Conservation (phyloP, 805 yeast genomes). For the Candida morakotiae region DNA sequence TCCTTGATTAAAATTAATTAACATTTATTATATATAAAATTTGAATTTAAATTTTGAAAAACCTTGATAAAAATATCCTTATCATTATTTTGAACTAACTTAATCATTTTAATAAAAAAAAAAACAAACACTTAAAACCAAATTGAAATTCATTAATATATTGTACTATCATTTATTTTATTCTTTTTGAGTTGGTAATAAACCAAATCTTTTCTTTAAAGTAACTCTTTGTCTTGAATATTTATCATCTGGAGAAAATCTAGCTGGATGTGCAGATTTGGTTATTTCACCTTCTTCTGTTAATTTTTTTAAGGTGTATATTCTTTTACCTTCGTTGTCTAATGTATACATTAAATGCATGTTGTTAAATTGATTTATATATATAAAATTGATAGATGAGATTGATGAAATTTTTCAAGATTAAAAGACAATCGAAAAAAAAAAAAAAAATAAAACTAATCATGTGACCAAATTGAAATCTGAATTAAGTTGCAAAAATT, state of each 20-base stretch:
- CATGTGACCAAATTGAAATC: too few relatives aligned
- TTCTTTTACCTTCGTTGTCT: constrained; percentile 92
- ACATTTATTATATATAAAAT: too few relatives aligned
- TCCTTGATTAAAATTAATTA: too few relatives aligned
- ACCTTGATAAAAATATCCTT: too few relatives aligned
- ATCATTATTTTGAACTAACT: too few relatives aligned
- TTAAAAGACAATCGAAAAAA: background rate
- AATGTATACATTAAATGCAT: constrained; percentile 99
- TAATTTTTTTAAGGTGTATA: constrained; percentile 83
- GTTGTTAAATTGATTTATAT: constrained; percentile 9
- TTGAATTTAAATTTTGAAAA: too few relatives aligned
- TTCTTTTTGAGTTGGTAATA: constrained; percentile 78
- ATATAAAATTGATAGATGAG: constrained; percentile 2
- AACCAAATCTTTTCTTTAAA: constrained; percentile 85
- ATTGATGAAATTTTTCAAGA: constrained; percentile 3
- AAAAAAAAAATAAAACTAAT: too few relatives aligned
- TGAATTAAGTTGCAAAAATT: too few relatives aligned
- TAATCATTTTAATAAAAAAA: too few relatives aligned
- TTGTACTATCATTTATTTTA: too few relatives aligned
- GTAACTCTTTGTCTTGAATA: constrained; percentile 99
- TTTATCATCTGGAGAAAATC: constrained; percentile 99
- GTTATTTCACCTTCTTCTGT: constrained; percentile 91
- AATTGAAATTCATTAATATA: too few relatives aligned
- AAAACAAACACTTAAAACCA: too few relatives aligned
- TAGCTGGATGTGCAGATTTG: constrained; percentile 98